Evolutionary conservation across 2,329 filamentous ascomycete species (phyloP), one percentile per base, ranked within the genome.

Genomic region (Beauveria pseudobassiana): DNA sequence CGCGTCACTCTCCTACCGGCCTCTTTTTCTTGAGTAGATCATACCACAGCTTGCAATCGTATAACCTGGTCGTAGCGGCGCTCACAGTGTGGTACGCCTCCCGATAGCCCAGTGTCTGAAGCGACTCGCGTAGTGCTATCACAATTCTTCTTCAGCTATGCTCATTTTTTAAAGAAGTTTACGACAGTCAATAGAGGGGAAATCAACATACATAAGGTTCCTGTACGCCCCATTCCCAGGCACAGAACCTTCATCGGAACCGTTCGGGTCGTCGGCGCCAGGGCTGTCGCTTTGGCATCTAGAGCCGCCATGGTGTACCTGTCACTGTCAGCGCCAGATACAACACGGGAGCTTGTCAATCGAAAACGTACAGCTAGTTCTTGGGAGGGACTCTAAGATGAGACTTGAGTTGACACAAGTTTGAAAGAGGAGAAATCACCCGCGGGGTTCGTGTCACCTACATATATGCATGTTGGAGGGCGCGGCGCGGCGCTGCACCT

Each of bases 191-290:
- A 38, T 5, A 38, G 5, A 28, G 14, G 14, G 34, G 34, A 14
- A 0, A 38, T 12, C 14, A 16, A 61, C 53, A 2, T 52, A 57
- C 60, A 62, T 5, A 30, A 24, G 14, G 60, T 62, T n/a, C 60
- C 60, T 1, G 60, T 62, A 12, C 60, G 60, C 2, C 53, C 48
- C 34, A 57, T 26, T 3, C 60, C 60, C 14, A 62, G 38, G 30
- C 60, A 62, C 16, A 62, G 40, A 4, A 62, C 60, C 46, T 57
- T 62, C 60, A 62, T 62, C 6, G 60, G 60, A 7, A 46, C 48
- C 3, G 60, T 62, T 30, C 60, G 60, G n/a, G 60, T 45, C 24
- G 45, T 50, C 43, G 59, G 59, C 12, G 12, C 18, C 10, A 43
- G 3, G 43, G 43, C 14, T 20, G 30, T 38, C 20, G 26, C 26